Evolutionary conservation across 2,329 filamentous ascomycete genomes (phyloP).

Genomic region (Nemania diffusa): DNA sequence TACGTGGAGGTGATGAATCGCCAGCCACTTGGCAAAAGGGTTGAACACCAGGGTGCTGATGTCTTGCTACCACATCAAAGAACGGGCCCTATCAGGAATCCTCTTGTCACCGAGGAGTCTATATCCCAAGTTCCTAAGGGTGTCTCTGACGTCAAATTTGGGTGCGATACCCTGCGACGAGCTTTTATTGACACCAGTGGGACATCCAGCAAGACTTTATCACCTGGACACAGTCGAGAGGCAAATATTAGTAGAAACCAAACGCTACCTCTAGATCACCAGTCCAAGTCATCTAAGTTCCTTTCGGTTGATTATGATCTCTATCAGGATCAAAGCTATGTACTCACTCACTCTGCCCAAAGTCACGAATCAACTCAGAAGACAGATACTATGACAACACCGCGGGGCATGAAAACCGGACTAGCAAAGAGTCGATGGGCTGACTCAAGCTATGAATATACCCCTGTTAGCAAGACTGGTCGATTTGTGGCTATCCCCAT

Average conservation of each 20-base stretch:
- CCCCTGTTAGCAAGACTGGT: not conserved
- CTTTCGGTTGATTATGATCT: not conserved
- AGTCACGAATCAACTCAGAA: not conserved
- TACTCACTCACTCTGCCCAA: not conserved
- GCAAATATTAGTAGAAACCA: not conserved
- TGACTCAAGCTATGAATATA: not conserved
- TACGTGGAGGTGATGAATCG: conserved; percentile 23
- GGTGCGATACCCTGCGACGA: not conserved
- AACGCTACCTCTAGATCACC: not conserved
- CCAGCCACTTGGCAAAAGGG: conserved; percentile 15
- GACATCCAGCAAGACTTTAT: not conserved
- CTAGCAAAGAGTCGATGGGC: conserved; percentile 24
- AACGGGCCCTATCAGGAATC: not conserved
- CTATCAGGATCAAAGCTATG: not conserved
- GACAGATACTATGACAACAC: not conserved
- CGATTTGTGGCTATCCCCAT: not conserved
- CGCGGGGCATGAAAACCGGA: not conserved
- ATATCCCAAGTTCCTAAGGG: not conserved
- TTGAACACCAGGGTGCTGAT: not conserved
- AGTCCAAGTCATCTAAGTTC: not conserved
- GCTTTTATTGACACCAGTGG: not conserved
- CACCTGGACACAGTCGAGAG: not conserved
- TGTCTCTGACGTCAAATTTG: not conserved
- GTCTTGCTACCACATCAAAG: conserved; percentile 28
- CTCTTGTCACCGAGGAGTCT: not conserved